Base-by-base conservation (phyloP, 148 eudicot species). In the Selenicereus undatus region DNA sequence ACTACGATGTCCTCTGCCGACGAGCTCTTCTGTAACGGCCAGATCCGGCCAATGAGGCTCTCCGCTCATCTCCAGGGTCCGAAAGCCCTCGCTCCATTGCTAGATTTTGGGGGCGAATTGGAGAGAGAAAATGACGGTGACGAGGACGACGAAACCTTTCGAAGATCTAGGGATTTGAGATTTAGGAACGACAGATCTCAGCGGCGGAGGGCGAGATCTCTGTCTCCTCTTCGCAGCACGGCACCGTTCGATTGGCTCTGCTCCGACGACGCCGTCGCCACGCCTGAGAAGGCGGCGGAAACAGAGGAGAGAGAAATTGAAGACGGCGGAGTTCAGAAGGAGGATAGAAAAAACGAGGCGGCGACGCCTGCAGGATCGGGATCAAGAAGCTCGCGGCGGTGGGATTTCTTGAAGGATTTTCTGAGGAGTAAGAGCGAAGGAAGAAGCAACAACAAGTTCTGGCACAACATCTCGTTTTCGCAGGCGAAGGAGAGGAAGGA, bases 391-490 rank as follows among this genome's bases (percentile, higher is more conserved):
- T 93, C 99, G 24, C 88, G 85, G 81, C 79, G 97, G 76, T 95
- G 99, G 99, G 87, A 92, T 30, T 93, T 92, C 64, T 17, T 95
- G 77, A 95, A 93, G 74, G 99, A 95, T 76, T 90, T 95, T 43
- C 78, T 95, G 64, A 86, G 99, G 58, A 93, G 97, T 71, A 95
- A 95, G 48, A 93, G 97, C 64, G 97, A 95, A 81, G 95, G 98
- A 11, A 86, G 94, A 3, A 95, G 89, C 64, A 86, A 85, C 60
- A 84, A 84, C 18, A 95, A 91, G 75, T 93, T 93, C 80, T 93
- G 98, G 98, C 83, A 88, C 3, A 80, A 85, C 43, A 76, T 93
- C 30, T 90, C 98, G 5, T 94, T 94, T 62, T 86, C 97, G 4
- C 88, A 91, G 14, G 86, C 81, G 9, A 48, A 86, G 52, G 35